Evolutionary conservation across 2,329 filamentous ascomycete genomes (phyloP).

Genomic region (Colletotrichum destructivum): DNA sequence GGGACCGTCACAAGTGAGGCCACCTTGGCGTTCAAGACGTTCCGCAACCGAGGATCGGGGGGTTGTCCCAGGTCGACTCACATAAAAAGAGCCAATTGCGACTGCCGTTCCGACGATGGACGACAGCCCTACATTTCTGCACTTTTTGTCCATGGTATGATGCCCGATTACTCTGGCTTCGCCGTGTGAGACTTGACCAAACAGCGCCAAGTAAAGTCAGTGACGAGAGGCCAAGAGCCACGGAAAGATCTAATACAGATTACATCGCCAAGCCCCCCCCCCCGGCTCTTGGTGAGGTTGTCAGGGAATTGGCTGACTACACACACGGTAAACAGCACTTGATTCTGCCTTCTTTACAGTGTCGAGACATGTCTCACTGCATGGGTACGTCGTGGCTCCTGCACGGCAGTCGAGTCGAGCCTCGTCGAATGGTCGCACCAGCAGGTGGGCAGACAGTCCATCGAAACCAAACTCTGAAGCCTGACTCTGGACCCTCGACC

Average conservation of each 20-base stretch:
- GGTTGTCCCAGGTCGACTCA: not conserved
- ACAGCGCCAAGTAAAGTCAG: conserved; percentile 22
- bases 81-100: not conserved
- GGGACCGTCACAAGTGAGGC: not conserved
- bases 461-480: not conserved
- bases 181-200: conserved; percentile 29
- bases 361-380: conserved; percentile 24
- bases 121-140: not conserved
- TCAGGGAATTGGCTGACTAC: conserved; percentile 21
- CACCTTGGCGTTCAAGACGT: not conserved
- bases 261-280: conserved; percentile 5
- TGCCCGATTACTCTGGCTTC: conserved; percentile 1
- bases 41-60: not conserved
- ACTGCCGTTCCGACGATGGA: not conserved
- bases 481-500: not conserved
- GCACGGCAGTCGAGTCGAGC: conserved; percentile 8
- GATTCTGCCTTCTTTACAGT: not conserved
- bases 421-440: not conserved
- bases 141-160: not conserved
- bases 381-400: not conserved
- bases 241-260: not conserved
- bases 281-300: not conserved
- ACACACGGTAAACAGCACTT: conserved; percentile 2
- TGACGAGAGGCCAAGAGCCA: conserved; percentile 5
- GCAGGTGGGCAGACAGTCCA: not conserved